A percentile compares a stretch with the other conserved stretches of the same genome.
These are phyloP conservation scores for Lathyrus tuberosus DNA, from an alignment of 306 rosid genomes.

Conservation along the genomic window DNA sequence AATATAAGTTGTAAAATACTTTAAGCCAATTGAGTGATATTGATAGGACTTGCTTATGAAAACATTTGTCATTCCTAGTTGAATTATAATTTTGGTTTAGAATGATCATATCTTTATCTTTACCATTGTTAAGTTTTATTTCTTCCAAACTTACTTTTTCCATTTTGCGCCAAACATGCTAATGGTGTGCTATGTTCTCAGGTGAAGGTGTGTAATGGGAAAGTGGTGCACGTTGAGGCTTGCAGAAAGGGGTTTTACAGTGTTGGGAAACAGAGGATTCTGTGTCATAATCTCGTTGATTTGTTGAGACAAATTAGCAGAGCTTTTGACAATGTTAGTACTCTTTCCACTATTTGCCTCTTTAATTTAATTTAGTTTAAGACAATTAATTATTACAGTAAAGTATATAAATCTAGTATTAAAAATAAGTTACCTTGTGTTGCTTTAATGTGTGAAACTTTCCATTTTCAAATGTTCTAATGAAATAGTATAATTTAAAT, in stretches of 20 bases:
- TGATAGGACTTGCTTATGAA: not conserved
- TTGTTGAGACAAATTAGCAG: constrained; percentile 89
- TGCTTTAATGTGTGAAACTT: constrained; percentile 1
- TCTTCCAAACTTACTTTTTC: not conserved
- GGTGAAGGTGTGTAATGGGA: constrained; percentile 94
- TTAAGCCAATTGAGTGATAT: not conserved
- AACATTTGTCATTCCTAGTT: not conserved
- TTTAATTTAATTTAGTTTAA: not conserved
- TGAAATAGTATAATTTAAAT: not conserved
- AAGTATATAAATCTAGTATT: constrained; percentile 1
- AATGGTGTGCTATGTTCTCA: constrained; percentile 32
- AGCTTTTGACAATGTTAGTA: constrained; percentile 85
- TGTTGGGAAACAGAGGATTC: constrained; percentile 80
- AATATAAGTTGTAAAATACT: not conserved
- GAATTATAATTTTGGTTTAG: not conserved
- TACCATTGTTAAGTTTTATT: not conserved
- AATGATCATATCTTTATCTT: not conserved
- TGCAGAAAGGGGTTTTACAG: constrained; percentile 85
- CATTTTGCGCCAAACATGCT: not conserved
- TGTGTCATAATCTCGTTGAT: constrained; percentile 87
- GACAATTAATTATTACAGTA: not conserved
- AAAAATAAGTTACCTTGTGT: not conserved
- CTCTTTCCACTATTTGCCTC: constrained; percentile 23
- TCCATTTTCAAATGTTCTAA: not conserved
- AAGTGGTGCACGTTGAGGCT: constrained; percentile 85